These are phyloP conservation scores for Boehmeria nivea DNA, from an alignment of 306 rosid genomes.

Conservation along the genomic window DNA sequence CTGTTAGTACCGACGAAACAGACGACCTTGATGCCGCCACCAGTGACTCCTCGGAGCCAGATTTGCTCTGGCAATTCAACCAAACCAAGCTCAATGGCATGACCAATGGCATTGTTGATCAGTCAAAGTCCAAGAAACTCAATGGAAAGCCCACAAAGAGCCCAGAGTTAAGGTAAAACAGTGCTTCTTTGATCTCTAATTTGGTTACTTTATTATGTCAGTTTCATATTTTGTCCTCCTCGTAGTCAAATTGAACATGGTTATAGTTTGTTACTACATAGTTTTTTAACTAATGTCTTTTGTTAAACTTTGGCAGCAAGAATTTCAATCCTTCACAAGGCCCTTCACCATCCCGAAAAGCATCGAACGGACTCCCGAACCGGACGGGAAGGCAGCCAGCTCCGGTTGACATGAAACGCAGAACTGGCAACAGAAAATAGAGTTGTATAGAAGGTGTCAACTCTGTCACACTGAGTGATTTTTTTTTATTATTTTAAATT, in stretches of 20 bases:
- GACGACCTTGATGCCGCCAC: constrained; percentile 92
- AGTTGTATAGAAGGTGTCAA: constrained; percentile 4
- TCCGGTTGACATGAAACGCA: constrained; percentile 72
- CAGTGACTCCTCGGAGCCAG: constrained; percentile 90
- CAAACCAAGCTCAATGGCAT: constrained; percentile 55
- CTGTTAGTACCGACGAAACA: constrained; percentile 59
- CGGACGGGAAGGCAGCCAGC: constrained; percentile 64
- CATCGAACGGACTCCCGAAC: constrained; percentile 44
- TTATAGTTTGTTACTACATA: too few relatives aligned
- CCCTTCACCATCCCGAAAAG: constrained; percentile 81
- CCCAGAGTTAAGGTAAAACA: constrained; percentile 74
- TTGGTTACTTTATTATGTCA: too few relatives aligned
- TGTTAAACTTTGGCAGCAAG: constrained; percentile 42
- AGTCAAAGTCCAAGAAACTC: constrained; percentile 43
- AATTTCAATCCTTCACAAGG: constrained; percentile 47
- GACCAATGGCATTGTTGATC: constrained; percentile 41
- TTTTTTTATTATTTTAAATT: too few relatives aligned
- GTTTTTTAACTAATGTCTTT: too few relatives aligned
- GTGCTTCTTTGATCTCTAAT: too few relatives aligned
- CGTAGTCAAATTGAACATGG: too few relatives aligned
- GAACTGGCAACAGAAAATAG: constrained; percentile 64
- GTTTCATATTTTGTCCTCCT: too few relatives aligned
- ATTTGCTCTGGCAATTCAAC: constrained; percentile 88
- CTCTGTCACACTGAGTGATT: constrained; percentile 25
- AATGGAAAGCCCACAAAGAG: constrained; percentile 44